Base-by-base conservation (phyloP, 305 asterid genomes). In the Lippia alba region DNA sequence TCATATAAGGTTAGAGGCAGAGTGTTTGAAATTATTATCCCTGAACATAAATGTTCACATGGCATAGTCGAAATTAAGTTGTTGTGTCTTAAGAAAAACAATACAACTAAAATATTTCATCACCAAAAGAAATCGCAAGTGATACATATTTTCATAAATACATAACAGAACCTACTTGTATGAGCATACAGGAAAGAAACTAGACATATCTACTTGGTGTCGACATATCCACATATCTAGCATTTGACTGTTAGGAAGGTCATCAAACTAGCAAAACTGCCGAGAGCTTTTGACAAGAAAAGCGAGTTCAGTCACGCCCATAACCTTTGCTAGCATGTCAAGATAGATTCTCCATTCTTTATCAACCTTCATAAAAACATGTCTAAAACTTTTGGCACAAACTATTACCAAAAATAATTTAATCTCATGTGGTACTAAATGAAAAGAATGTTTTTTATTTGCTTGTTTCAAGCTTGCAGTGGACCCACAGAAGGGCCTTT, bases 381-480 rank as follows among this genome's bases (percentile, higher is more conserved):
- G 30, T 19, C 54, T 17, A 54, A n/a, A 53, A 53, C 6, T 12
- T 59, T 40, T 24, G 39, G 44, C 54, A 50, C 36, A 12, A 19
- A 54, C 30, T 46, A 11, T 66, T 54, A 53, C 30, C 41, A 67
- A 67, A 4, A n/a, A 14, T 9, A 54, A 36, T 11, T 33, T 51
- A 51, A 17, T 24, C 36, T 36, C 61, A 15, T 15, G 34, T 20
- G n/a, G 34, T 12, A 12, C 4, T 51, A 34, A 8, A 36, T 2
- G 18, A 33, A 53, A 16, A 14, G 12, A 20, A 24, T 24, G 40
- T 11, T 9, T 17, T 16, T 4, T 53, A 19, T 53, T 39, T 17
- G 40, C 62, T 66, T 11, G 53, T 67, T 33, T n/a, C 58, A 39
- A 67, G 56, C 71, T 17, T 49, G 36, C 40, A 8, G 16, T 54